Conservation (phyloP, 441 rosid species). For the Cnidoscolus chayamansa region DNA sequence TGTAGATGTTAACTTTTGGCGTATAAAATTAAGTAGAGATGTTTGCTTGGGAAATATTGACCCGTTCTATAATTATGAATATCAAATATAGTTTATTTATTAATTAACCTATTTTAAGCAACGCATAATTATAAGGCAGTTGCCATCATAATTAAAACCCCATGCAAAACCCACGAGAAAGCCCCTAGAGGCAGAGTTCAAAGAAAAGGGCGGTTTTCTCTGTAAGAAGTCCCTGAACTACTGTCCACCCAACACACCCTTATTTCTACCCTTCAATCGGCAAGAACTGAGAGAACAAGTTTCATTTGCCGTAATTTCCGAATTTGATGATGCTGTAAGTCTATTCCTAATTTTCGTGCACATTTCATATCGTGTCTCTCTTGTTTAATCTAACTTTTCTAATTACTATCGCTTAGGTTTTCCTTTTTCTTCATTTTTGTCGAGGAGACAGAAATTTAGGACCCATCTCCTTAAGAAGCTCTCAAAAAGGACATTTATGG, state of each 20-base stretch:
- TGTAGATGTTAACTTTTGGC: too few relatives aligned
- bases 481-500: slow-evolving; percentile 59
- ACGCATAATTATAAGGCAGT: too few relatives aligned
- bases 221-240: background rate
- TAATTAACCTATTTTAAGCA: too few relatives aligned
- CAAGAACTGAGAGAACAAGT: slow-evolving; percentile 18
- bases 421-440: background rate
- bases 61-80: too few relatives aligned
- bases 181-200: background rate
- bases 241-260: background rate
- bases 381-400: background rate
- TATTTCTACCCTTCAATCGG: slow-evolving; percentile 18
- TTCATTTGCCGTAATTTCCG: slow-evolving; percentile 69
- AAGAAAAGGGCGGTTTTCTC: slow-evolving; percentile 9
- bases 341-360: background rate
- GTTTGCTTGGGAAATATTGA: too few relatives aligned
- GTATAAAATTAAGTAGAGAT: too few relatives aligned
- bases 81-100: too few relatives aligned
- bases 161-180: background rate
- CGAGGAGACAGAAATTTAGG: slow-evolving; percentile 80
- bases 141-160: background rate
- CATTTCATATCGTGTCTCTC: background rate
- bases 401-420: background rate
- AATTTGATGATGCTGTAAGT: slow-evolving; percentile 76
- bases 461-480: slow-evolving; percentile 54